Conservation (phyloP, 768 basidiomycete species). For the Leccinum pellstonianum region DNA sequence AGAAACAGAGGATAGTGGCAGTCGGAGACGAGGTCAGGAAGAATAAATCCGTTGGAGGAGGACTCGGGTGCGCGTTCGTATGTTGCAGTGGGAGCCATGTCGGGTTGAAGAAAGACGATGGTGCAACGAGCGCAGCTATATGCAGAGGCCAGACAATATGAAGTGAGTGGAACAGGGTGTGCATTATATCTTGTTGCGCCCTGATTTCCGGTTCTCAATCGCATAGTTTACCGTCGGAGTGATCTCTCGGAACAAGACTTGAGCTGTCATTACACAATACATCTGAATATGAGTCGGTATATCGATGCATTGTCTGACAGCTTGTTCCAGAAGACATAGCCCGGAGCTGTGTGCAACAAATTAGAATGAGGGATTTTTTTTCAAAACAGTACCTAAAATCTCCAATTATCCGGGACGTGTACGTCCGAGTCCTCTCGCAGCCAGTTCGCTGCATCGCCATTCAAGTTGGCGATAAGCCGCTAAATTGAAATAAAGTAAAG, state of each 20-base stretch:
- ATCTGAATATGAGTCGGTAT: neutral
- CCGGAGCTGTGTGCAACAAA: neutral
- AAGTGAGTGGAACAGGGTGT: conserved; percentile 22
- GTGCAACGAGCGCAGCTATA: neutral
- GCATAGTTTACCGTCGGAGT: neutral
- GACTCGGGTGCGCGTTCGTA: conserved; percentile 11
- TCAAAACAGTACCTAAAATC: neutral
- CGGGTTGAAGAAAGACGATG: neutral
- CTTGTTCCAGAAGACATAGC: neutral
- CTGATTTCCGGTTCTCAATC: neutral
- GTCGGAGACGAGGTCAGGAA: conserved; percentile 43
- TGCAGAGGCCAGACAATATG: neutral
- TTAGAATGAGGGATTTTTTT: neutral
- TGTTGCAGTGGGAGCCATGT: conserved; percentile 29
- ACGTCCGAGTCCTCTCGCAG: neutral
- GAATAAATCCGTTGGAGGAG: conserved; percentile 29
- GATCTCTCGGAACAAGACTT: neutral
- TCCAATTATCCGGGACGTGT: neutral
- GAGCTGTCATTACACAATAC: conserved; percentile 7
- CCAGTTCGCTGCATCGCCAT: neutral
- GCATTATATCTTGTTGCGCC: neutral
- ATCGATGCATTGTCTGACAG: neutral
- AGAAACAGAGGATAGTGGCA: conserved; percentile 39
- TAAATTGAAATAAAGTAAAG: neutral
- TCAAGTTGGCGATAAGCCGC: neutral